Base-by-base conservation (phyloP, 345 rosid genomes). In the Gossypium australe region DNA sequence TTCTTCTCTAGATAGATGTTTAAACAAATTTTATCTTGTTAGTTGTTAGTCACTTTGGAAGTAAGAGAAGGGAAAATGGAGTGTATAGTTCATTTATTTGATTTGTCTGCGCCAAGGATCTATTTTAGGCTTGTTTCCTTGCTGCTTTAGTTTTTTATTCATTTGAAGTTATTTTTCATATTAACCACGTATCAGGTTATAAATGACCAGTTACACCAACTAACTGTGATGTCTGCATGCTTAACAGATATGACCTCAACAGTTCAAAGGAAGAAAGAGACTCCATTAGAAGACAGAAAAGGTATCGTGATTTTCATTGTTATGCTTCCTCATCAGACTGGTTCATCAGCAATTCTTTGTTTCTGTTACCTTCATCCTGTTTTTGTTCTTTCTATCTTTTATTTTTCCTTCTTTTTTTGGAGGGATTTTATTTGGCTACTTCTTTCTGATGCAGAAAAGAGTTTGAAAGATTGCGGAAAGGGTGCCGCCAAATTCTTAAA, bases 261-360 rank as follows among this genome's bases (percentile, higher is more conserved):
- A 89, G 92, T 84, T 86, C 89, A 59, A 74, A 79, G 75, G 92
- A 83, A 81, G 98, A 87, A 81, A 85, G 98, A 70, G 89, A 86
- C 38, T 71, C 78, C 20, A 56, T 85, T 57, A 80, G 63, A 73
- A 82, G 78, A 70, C 82, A 80, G 82, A 91, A 87, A 63, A 90
- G 90, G 97, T 90, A 85, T 14, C 38, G 22, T 24, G 51, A 22
- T 12, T 58, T 72, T 47, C 48, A 22, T 45, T 14, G 41, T 44
- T 45, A 11, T 71, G 53, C 76, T 27, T 34, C 38, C 51, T 47
- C 22, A 38, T 8, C 13, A 45, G 13, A 47, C 9, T 16, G 22
- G 16, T 62, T 34, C 20, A 62, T 62, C 22, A 48, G 6, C 20
- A 2, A 67, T 67, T 14, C 6, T 22, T 20, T 67, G 29, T 67